Conservation (phyloP, 192 early-diverging fungal genomes). For the Coemansia sp. region DNA sequence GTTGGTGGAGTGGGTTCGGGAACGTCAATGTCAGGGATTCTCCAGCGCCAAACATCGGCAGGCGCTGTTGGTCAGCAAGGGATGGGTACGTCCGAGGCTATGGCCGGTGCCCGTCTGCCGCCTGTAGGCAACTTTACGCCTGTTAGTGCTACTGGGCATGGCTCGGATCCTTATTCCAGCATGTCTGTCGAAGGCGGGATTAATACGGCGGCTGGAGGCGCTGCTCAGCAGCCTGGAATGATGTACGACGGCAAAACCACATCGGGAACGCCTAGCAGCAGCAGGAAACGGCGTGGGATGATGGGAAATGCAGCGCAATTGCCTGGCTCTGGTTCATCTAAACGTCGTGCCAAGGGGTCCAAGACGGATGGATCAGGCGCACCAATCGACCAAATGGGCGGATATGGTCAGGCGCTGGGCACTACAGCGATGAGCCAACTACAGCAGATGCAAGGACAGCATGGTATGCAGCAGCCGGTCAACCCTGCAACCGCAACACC, state of each 20-base stretch:
- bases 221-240: conserved; percentile 17
- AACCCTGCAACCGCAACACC: conserved; percentile 52
- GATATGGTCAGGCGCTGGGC: conserved; percentile 18
- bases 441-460: conserved; percentile 5
- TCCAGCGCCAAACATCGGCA: conserved; percentile 11
- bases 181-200: conserved; percentile 1
- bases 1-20: conserved; percentile 4
- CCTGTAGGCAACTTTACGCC: conserved; percentile 61
- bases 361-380: conserved; percentile 21
- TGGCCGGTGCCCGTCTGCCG: conserved; percentile 49
- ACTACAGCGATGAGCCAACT: conserved; percentile 2
- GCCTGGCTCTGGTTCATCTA: conserved; percentile 29
- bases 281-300: conserved; percentile 40
- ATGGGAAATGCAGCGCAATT: conserved; percentile 26
- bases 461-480: conserved; percentile 17
- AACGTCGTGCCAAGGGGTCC: conserved; percentile 42
- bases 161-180: conserved; percentile 22
- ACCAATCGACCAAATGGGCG: conserved; percentile 7
- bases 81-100: conserved; percentile 19
- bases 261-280: conserved; percentile 21
- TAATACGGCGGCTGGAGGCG: conserved; percentile 3
- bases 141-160: conserved; percentile 17
- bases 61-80: conserved; percentile 12
- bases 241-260: conserved; percentile 20
- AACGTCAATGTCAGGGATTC: background rate